Evolutionary conservation across 2,329 filamentous ascomycete species (phyloP).

Genomic region (Bisporella sp.): DNA sequence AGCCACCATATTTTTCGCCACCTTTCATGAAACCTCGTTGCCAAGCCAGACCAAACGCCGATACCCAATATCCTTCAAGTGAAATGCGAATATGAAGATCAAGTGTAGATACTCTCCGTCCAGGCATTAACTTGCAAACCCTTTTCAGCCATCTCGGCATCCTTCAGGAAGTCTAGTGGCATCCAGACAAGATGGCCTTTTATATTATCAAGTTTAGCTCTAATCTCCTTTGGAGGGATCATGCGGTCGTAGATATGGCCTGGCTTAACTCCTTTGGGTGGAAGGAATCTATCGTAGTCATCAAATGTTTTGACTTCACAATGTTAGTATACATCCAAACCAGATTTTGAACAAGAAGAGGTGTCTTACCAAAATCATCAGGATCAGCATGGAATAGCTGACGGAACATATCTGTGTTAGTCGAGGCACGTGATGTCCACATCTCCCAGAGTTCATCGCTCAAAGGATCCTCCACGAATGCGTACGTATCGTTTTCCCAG

Average conservation of each 20-base stretch:
- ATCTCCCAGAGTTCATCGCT: constrained; percentile 57
- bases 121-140: constrained; percentile 79
- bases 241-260: constrained; percentile 84
- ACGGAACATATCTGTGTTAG: constrained; percentile 69
- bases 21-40: too few relatives aligned
- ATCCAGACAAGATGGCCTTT: constrained; percentile 92
- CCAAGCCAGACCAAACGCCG: too few relatives aligned
- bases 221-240: constrained; percentile 64
- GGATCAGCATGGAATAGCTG: constrained; percentile 83
- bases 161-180: constrained; percentile 79
- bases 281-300: constrained; percentile 78
- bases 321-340: neutral
- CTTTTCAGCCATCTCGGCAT: constrained; percentile 83
- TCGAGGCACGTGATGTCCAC: constrained; percentile 63
- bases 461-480: constrained; percentile 65
- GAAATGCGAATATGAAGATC: neutral
- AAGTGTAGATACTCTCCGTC: constrained; percentile 84
- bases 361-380: constrained; percentile 64
- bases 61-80: too few relatives aligned
- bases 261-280: constrained; percentile 61
- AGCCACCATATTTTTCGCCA: too few relatives aligned
- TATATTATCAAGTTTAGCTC: constrained; percentile 69
- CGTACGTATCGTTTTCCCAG: constrained; percentile 53
- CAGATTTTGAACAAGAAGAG: neutral
- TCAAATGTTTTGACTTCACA: constrained; percentile 71